A percentile compares a stretch with the other conserved stretches of the same genome.
phyloP scores from a whole-genome alignment of 176 grass and related monocot species.

The Oryza glaberrima region DNA sequence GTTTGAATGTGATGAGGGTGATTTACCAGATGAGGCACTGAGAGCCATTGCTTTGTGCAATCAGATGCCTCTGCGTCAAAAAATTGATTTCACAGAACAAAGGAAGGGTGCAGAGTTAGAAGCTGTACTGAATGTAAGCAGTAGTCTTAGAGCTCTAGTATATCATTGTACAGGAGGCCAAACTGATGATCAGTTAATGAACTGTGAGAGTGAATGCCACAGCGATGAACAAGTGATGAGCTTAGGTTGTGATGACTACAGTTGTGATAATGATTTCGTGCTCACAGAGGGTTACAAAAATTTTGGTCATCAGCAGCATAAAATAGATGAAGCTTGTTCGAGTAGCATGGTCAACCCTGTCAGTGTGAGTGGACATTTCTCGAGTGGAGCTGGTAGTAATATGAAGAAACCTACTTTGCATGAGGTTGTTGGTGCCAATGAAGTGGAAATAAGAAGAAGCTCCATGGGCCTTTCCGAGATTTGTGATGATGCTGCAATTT shows the following conservation, averaged over 20 bases:
- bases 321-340: conserved; percentile 25
- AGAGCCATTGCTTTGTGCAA: conserved; percentile 26
- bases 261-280: conserved; percentile 30
- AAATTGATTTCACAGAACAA: conserved; percentile 2
- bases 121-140: conserved; percentile 40
- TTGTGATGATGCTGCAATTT: conserved; percentile 36
- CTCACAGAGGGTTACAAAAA: conserved; percentile 16
- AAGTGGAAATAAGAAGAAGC: conserved; percentile 6
- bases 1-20: conserved; percentile 42
- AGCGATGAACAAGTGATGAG: background rate
- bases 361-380: background rate
- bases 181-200: background rate
- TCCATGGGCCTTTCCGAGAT: conserved; percentile 11
- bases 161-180: conserved; percentile 13
- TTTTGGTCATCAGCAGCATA: background rate
- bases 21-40: conserved; percentile 34
- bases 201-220: conserved; percentile 4
- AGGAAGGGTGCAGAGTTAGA: conserved; percentile 20
- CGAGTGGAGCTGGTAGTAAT: background rate
- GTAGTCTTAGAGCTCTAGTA: conserved; percentile 31
- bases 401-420: background rate
- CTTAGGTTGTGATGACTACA: background rate
- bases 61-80: background rate
- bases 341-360: background rate
- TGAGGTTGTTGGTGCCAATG: background rate